These are phyloP conservation scores for Asclepias syriaca DNA, from an alignment of 257 asterid genomes.

Conservation along the genomic window DNA sequence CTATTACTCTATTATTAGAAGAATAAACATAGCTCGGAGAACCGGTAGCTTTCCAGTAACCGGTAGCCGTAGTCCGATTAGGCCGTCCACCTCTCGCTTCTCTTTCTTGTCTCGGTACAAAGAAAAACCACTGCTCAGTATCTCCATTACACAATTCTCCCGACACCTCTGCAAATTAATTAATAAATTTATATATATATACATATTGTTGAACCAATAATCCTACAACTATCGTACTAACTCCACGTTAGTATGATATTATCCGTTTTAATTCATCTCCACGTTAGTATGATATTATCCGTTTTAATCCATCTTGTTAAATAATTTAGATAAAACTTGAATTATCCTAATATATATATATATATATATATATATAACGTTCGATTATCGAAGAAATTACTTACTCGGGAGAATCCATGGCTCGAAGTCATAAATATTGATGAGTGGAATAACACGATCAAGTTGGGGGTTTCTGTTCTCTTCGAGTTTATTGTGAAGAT, in stretches of 20 bases:
- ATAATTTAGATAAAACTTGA: too few relatives aligned
- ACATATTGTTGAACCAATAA: too few relatives aligned
- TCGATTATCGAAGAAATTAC: too few relatives aligned
- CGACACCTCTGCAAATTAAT: slow-evolving; percentile 31
- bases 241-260: too few relatives aligned
- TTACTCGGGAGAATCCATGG: slow-evolving; percentile 68
- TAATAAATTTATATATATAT: too few relatives aligned
- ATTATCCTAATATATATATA: too few relatives aligned
- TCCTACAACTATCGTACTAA: too few relatives aligned
- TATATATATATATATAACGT: too few relatives aligned
- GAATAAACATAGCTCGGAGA: slow-evolving; percentile 72
- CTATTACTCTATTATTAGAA: slow-evolving; percentile 46
- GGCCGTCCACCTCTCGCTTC: slow-evolving; percentile 74
- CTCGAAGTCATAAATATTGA: slow-evolving; percentile 54
- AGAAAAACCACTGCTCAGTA: slow-evolving; percentile 81
- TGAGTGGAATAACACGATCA: slow-evolving; percentile 46
- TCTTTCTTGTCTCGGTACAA: slow-evolving; percentile 55
- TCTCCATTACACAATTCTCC: slow-evolving; percentile 68
- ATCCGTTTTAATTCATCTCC: too few relatives aligned
- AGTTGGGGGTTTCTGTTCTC: slow-evolving; percentile 19
- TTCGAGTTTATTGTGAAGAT: slow-evolving; percentile 51
- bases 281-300: too few relatives aligned
- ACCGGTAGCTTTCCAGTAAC: slow-evolving; percentile 91
- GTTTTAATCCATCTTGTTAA: too few relatives aligned
- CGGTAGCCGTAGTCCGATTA: slow-evolving; percentile 55